phyloP scores from a whole-genome alignment of 2,329 filamentous ascomycete species.

The Nigrospora oryzae region DNA sequence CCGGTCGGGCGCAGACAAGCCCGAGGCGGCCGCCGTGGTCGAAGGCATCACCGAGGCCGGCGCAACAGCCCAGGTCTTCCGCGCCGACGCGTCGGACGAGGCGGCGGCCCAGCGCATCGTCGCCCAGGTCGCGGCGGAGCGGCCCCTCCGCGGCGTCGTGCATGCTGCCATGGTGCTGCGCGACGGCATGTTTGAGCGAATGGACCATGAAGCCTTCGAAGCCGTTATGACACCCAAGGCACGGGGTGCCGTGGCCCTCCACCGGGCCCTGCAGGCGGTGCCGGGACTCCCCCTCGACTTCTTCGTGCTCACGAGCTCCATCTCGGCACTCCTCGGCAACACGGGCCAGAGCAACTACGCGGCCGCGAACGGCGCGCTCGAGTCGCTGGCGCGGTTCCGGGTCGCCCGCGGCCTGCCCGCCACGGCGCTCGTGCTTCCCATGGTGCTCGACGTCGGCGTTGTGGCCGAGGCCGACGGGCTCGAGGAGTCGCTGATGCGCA shows the following conservation, averaged over 20 bases:
- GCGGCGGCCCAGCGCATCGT: conserved; percentile 5
- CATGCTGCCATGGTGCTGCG: conserved; percentile 16
- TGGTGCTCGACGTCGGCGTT: conserved; percentile 12
- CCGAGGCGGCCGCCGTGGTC: conserved; percentile 12
- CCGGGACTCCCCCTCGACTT: conserved; percentile 8
- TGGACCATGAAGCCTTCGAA: conserved; percentile 1
- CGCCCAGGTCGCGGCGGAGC: neutral
- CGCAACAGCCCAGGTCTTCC: conserved; percentile 4
- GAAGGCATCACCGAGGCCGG: conserved; percentile 5
- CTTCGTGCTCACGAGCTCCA: conserved; percentile 16
- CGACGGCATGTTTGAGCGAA: conserved; percentile 7
- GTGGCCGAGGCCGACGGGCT: conserved; percentile 11
- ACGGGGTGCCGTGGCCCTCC: conserved; percentile 6
- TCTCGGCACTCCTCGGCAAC: conserved; percentile 10
- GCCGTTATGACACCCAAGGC: conserved; percentile 9
- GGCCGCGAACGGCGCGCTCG: conserved; percentile 13
- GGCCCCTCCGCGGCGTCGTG: conserved; percentile 13
- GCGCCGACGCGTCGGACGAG: conserved; percentile 6
- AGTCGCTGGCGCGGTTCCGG: conserved; percentile 10
- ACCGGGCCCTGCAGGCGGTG: conserved; percentile 3
- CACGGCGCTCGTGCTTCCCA: conserved; percentile 10
- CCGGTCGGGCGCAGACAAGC: conserved; percentile 16
- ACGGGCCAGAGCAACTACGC: conserved; percentile 13
- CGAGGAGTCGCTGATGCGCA: conserved; percentile 13
- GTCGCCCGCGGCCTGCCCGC: neutral